A percentile compares a stretch with the other conserved stretches of the same genome.
Conservation (phyloP, 2,329 filamentous ascomycete genomes). For the Delphinella strobiligena region DNA sequence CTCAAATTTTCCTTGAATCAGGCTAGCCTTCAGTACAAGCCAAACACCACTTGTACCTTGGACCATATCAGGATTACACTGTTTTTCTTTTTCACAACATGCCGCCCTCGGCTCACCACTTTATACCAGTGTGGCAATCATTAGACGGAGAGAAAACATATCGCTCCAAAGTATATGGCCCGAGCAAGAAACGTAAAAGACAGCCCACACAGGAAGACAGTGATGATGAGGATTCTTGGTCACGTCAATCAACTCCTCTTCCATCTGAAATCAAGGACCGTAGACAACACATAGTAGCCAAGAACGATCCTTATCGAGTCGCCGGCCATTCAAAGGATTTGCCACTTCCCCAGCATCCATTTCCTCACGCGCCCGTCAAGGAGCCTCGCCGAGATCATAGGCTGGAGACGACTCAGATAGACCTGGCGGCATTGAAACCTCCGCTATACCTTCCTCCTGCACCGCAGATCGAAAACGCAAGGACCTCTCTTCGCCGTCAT, state of each 20-base stretch:
- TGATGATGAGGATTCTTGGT: constrained; percentile 18
- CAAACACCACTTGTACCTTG: constrained; percentile 2
- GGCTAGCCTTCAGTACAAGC: constrained; percentile 1
- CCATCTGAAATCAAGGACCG: neutral
- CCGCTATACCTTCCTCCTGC: constrained; percentile 22
- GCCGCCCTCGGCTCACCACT: constrained; percentile 6
- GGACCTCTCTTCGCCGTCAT: constrained; percentile 28
- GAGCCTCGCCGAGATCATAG: constrained; percentile 11
- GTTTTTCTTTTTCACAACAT: no score
- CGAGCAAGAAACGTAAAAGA: constrained; percentile 12
- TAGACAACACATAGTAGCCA: constrained; percentile 14
- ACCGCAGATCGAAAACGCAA: constrained; percentile 8
- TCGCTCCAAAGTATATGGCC: constrained; percentile 8
- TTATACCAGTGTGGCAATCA: constrained; percentile 8
- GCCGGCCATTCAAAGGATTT: constrained; percentile 29
- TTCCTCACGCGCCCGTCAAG: constrained; percentile 30
- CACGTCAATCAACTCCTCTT: constrained; percentile 13
- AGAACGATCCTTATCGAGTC: constrained; percentile 23
- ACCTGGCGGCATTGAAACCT: constrained; percentile 29
- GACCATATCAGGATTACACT: no score
- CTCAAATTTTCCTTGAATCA: no score
- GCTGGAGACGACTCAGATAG: constrained; percentile 27
- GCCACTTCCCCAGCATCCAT: constrained; percentile 28
- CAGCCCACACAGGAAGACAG: constrained; percentile 7
- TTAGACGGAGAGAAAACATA: constrained; percentile 6